Evolutionary conservation across 352 stramenopile species (phyloP).

Genomic region (Phytophthora sojae): DNA sequence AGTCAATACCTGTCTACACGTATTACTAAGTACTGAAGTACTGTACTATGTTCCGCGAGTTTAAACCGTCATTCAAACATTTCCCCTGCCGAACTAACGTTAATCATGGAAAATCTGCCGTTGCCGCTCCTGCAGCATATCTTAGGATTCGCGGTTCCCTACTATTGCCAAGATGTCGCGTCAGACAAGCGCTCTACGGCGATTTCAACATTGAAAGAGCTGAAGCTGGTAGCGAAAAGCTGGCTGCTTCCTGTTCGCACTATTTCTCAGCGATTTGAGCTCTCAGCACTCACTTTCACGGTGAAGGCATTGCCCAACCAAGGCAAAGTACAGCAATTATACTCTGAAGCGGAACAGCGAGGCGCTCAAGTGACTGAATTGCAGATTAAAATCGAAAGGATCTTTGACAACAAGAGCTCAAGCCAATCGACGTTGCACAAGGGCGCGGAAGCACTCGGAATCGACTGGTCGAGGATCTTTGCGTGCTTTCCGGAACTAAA

Average conservation of each 20-base stretch:
- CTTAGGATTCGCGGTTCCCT: neutral
- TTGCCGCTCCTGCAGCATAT: neutral
- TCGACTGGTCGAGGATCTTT: no score
- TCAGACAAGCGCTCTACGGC: neutral
- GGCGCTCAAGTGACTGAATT: neutral
- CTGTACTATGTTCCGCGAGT: no score
- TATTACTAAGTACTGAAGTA: no score
- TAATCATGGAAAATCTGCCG: neutral
- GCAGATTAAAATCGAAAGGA: no score
- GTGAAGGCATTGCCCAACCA: no score
- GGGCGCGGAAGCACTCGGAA: no score
- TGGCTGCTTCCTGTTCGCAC: neutral
- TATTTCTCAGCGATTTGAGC: neutral
- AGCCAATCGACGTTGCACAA: no score
- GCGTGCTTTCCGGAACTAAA: no score
- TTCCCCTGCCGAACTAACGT: no score
- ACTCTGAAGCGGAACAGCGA: neutral
- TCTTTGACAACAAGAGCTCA: no score
- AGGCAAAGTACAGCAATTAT: neutral
- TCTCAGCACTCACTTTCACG: neutral
- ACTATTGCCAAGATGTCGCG: neutral
- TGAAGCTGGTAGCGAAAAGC: neutral
- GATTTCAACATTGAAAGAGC: neutral
- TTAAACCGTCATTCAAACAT: no score
- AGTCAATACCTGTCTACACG: neutral